Base-by-base conservation (phyloP, 2,329 filamentous ascomycete species). In the Helotiales sp. region DNA sequence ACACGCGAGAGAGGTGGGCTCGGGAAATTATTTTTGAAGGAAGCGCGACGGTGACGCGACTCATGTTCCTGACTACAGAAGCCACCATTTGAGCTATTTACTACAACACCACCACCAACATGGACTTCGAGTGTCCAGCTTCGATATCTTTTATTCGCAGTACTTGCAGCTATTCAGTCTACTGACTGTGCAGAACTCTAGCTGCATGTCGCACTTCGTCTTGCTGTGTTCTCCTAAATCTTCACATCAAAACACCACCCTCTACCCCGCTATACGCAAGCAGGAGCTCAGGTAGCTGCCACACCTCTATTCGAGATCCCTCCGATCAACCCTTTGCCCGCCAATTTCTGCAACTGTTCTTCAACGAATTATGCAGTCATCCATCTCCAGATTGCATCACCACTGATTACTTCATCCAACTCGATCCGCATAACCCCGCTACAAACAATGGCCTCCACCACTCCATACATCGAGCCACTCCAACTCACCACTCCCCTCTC, bases 401-500 rank as follows among this genome's bases (percentile, higher is more conserved):
- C n/a, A 40, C 32, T 17, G 10, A 24, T 43, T 28, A 15, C 20
- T 49, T 28, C 13, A 22, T 28, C 28, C n/a, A 50, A 10, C 30
- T 32, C 17, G n/a, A 45, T 11, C 58, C 40, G 47, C 11, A 54
- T 24, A 26, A 55, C 45, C 55, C 55, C 63, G 40, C 43, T 20
- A 11, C 40, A 10, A 45, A 34, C 1, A 20, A 68, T 64, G 49
- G 20, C 52, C 26, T 30, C 26, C 26, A 22, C 47, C 34, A 58
- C 64, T 52, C 63, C 34, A 28, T 69, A 67, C 47, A 49, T 40
- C 54, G 70, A 64, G 57, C 69, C 70, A 60, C 57, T 66, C 61
- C 64, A 71, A 50, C 79, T 84, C 63, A 82, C 83, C 67, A 84
- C 81, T 54, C 71, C 69, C 45, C 66, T 72, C 67, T 79, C 82